phyloP scores from a whole-genome alignment of 495 filamentous ascomycete species.

The Neurospora intermedia region DNA sequence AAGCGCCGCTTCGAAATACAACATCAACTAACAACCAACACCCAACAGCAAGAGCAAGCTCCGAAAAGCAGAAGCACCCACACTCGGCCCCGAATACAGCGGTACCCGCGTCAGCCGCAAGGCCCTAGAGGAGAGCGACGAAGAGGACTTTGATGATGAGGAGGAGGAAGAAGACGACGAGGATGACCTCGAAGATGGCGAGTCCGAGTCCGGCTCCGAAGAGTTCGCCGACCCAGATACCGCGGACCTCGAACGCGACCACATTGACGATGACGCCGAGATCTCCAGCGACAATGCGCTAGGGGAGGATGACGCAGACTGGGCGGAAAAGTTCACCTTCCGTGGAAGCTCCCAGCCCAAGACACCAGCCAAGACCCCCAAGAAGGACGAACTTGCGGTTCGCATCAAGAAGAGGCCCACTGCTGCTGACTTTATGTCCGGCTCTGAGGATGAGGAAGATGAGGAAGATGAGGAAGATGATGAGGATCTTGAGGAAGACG shows the following conservation, averaged over 20 bases:
- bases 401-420: slow-evolving; percentile 26
- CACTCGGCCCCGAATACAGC: slow-evolving; percentile 70
- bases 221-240: slow-evolving; percentile 38
- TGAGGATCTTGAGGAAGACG: slow-evolving; percentile 16
- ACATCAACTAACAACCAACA: slow-evolving; percentile 20
- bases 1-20: not conserved
- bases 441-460: slow-evolving; percentile 28
- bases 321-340: slow-evolving; percentile 44
- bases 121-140: slow-evolving; percentile 41
- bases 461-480: slow-evolving; percentile 9
- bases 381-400: slow-evolving; percentile 1
- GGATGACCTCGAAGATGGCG: slow-evolving; percentile 13
- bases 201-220: slow-evolving; percentile 21
- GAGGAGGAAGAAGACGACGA: slow-evolving; percentile 29
- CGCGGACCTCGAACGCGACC: slow-evolving; percentile 35
- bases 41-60: slow-evolving; percentile 71
- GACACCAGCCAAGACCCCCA: slow-evolving; percentile 14
- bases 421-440: slow-evolving; percentile 42
- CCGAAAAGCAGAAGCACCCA: slow-evolving; percentile 54
- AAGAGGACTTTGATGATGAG: slow-evolving; percentile 28
- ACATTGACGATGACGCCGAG: slow-evolving; percentile 42
- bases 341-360: slow-evolving; percentile 40
- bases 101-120: slow-evolving; percentile 71
- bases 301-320: slow-evolving; percentile 42
- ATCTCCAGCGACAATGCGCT: slow-evolving; percentile 56